Evolutionary conservation across 2,329 filamentous ascomycete genomes (phyloP).

Genomic region (Pseudogymnoascus sp.): DNA sequence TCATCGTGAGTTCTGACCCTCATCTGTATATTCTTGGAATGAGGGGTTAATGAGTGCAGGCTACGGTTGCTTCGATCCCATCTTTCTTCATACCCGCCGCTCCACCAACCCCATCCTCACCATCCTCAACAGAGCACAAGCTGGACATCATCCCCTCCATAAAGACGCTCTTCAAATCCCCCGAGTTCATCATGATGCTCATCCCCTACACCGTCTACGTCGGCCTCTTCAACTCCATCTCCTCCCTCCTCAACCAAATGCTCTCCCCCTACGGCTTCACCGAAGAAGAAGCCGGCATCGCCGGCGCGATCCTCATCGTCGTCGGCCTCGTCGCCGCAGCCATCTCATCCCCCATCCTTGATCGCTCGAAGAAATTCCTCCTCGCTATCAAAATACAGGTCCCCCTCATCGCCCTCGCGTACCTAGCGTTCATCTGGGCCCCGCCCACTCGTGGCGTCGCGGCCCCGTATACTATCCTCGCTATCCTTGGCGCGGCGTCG

Average conservation of each 20-base stretch:
- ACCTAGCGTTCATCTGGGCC: constrained; percentile 77
- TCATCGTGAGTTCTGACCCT: constrained; percentile 57
- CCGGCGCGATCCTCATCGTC: constrained; percentile 80
- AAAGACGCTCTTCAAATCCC: constrained; percentile 47
- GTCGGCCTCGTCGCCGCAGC: constrained; percentile 75
- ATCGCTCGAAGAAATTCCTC: constrained; percentile 75
- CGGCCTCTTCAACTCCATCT: constrained; percentile 88
- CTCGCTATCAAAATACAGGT: constrained; percentile 65
- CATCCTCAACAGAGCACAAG: constrained; percentile 51
- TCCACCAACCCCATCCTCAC: constrained; percentile 71
- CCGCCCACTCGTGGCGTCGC: constrained; percentile 49
- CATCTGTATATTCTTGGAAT: neutral
- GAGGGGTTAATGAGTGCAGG: constrained; percentile 32
- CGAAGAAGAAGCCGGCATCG: constrained; percentile 81
- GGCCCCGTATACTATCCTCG: constrained; percentile 68
- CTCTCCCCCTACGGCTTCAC: constrained; percentile 77
- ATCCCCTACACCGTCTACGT: constrained; percentile 80
- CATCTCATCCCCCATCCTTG: constrained; percentile 71
- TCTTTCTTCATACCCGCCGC: constrained; percentile 71
- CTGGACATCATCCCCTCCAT: constrained; percentile 44
- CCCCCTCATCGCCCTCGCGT: constrained; percentile 65
- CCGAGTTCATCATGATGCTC: constrained; percentile 73
- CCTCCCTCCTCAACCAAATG: constrained; percentile 79
- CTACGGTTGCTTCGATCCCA: constrained; percentile 60
- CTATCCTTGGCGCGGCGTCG: constrained; percentile 68